Base-by-base conservation (phyloP, 106 monocot species). In the Posidonia australis region DNA sequence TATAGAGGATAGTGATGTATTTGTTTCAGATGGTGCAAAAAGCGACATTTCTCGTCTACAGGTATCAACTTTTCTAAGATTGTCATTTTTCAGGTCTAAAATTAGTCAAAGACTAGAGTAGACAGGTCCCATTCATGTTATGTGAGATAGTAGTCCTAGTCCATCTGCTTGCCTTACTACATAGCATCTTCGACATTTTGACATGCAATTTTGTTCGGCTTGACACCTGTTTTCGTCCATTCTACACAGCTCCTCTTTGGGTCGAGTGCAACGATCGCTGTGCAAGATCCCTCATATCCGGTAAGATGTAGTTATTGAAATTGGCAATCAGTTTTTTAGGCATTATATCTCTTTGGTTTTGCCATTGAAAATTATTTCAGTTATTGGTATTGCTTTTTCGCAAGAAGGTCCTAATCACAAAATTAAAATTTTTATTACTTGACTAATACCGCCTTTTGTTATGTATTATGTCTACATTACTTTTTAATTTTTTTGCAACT, bases 1-100 rank as follows among this genome's bases (percentile, higher is more conserved):
- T 28, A 89, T 93, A 44, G 81, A 81, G 7, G 93, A 89, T 66
- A 26, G 57, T 73, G 93, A 93, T 74, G 74, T 93, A 47, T 93
- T 93, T 77, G 81, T 93, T 43, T 93, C 93, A 44, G 93, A 93
- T 76, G 93, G 89, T 70, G 89, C 93, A 49, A 93, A 93, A 79
- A 89, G 93, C 70, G 93, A 89, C 59, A 93, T 93, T 53, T 93
- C 89, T 76, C 81, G 89, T 46, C 86, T 93, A 62, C 93, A 89
- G 93, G 93, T 89, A 43, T 64, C 9, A 42, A 43, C 0, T 17
- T 52, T 53, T 66, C 17, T 52, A 19, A 2, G 3, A 12, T 46
- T 26, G 17, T 51, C 30, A 23, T 64, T 64, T 64, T 16, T 16
- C 26, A 46, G 24, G 22, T 24, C 0, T 63, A 44, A 41, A 63